A percentile compares a stretch with the other conserved stretches of the same genome.
Evolutionary conservation across 2,329 filamentous ascomycete genomes (phyloP).

Genomic region (Colletotrichum sp.): DNA sequence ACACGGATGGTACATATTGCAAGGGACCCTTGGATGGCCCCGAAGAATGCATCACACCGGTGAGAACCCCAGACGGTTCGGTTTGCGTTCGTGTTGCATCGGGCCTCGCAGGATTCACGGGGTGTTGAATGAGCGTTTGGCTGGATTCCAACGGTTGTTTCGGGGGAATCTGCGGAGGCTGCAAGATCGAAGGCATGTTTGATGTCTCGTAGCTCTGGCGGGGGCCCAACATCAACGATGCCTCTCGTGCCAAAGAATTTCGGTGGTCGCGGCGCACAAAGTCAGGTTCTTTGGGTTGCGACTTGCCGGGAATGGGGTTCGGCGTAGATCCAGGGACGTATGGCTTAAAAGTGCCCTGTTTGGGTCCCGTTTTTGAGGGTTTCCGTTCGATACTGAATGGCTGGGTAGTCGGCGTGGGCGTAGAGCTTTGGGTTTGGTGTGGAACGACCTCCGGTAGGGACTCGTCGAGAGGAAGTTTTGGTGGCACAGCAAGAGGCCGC

Average conservation of each 20-base stretch:
- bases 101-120: neutral
- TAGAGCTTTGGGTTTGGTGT: neutral
- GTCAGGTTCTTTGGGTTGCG: neutral
- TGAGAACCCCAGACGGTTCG: neutral
- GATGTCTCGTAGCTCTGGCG: constrained; percentile 21
- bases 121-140: neutral
- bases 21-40: neutral
- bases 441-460: neutral
- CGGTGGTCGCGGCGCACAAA: constrained; percentile 5
- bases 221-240: constrained; percentile 26
- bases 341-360: constrained; percentile 13
- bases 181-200: constrained; percentile 27
- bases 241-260: constrained; percentile 29
- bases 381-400: constrained; percentile 16
- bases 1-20: constrained; percentile 30
- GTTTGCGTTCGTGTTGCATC: neutral
- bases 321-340: constrained; percentile 10
- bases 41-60: neutral
- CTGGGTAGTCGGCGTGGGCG: neutral
- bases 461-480: neutral
- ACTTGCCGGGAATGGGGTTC: neutral
- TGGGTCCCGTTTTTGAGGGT: constrained; percentile 6
- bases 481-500: too few relatives aligned
- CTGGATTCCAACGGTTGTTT: constrained; percentile 11
- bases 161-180: constrained; percentile 26